Base-by-base conservation (phyloP, 495 filamentous ascomycete species). In the Hyaloscypha finlandica region DNA sequence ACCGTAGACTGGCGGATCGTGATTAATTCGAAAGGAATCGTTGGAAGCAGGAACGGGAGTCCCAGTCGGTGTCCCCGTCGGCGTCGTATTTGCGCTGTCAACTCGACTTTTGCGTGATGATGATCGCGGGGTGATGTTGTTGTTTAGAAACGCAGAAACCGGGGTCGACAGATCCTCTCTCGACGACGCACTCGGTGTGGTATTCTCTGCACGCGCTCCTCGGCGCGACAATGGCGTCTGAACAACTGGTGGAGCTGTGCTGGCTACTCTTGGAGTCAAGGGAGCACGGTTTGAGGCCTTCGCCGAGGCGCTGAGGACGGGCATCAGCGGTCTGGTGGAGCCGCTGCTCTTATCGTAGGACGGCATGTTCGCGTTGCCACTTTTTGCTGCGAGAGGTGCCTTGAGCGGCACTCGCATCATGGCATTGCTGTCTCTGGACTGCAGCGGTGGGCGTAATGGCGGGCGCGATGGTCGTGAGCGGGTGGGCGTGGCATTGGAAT, bases 111-210 rank as follows among this genome's bases (percentile, higher is more conserved):
- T 88, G 59, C 91, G 83, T 3, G 88, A 80, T 11, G 85, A 87
- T 30, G 91, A 92, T 67, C 91, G 84, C 62, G 90, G 89, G 29
- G 91, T 93, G 68, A 91, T 80, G 67, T 92, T 92, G 71, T 78
- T 81, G 76, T 75, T 87, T 35, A 92, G 77, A 63, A 85, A 87
- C 29, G 84, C 69, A 32, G 79, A 77, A 14, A 84, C 80, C 14
- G 84, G 77, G 48, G 85, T 80, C n/a, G 83, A 78, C 39, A 78
- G 71, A 61, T 81, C 77, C 70, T 78, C 83, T 70, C 77, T 67
- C 14, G 55, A 22, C 8, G 59, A 52, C 35, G 51, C 76, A 73
- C 69, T 75, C 70, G 65, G 74, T 59, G 72, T 74, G 67, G 65
- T 76, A 60, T 68, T 72, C 68, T 65, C 81, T 74, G 65, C 73